Percentiles rank a stretch among this genome's conserved stretches.
Conservation (phyloP, 495 filamentous ascomycete genomes). For the Penicillium canescens region DNA sequence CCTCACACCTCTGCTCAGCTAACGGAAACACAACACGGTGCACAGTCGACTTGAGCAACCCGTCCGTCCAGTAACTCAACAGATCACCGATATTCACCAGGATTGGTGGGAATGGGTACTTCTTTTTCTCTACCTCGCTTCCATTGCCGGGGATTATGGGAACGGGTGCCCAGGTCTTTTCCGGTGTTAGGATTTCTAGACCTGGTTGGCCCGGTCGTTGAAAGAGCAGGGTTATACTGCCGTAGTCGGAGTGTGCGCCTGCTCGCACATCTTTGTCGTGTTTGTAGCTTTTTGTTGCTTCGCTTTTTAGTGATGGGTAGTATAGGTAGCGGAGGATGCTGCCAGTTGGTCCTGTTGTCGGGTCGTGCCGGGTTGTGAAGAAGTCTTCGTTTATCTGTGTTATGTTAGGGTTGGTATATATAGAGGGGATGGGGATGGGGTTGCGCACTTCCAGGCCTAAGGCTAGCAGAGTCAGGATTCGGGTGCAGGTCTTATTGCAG, state of each 20-base stretch:
- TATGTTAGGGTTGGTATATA: slow-evolving; percentile 13
- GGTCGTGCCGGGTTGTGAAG: slow-evolving; percentile 74
- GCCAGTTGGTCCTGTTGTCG: slow-evolving; percentile 58
- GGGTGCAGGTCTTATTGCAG: slow-evolving; percentile 73
- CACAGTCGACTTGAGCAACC: slow-evolving; percentile 79
- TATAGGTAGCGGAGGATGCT: slow-evolving; percentile 82
- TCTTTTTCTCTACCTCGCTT: slow-evolving; percentile 25
- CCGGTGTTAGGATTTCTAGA: slow-evolving; percentile 73
- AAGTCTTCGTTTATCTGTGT: slow-evolving; percentile 56
- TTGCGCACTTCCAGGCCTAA: slow-evolving; percentile 63
- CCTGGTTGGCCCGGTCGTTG: slow-evolving; percentile 81
- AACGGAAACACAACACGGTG: slow-evolving; percentile 83
- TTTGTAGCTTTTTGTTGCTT: slow-evolving; percentile 37
- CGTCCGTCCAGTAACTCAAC: slow-evolving; percentile 88
- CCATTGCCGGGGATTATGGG: slow-evolving; percentile 43
- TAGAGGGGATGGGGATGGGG: neutral
- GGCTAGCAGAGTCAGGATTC: slow-evolving; percentile 73
- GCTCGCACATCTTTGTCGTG: slow-evolving; percentile 60
- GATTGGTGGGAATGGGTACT: slow-evolving; percentile 67
- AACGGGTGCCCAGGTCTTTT: slow-evolving; percentile 45
- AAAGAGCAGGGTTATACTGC: slow-evolving; percentile 69
- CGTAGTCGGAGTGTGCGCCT: slow-evolving; percentile 70
- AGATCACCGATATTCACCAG: slow-evolving; percentile 92
- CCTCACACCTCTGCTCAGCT: slow-evolving; percentile 36
- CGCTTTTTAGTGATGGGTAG: slow-evolving; percentile 56